phyloP scores from a whole-genome alignment of 352 stramenopile species.

The Pythium rishiriense region DNA sequence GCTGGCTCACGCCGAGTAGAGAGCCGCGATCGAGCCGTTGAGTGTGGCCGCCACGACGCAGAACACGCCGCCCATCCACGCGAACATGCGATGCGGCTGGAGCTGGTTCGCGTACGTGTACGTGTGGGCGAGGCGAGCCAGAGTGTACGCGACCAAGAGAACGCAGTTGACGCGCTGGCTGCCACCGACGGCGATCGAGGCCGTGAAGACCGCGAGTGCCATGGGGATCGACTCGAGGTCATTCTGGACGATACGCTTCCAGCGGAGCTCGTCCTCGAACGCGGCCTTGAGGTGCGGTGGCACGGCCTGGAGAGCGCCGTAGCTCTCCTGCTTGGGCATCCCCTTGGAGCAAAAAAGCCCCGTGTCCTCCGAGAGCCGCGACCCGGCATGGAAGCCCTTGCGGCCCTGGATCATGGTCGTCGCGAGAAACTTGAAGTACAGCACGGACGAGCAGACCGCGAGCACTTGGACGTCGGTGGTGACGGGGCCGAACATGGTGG shows the following conservation, averaged over 20 bases:
- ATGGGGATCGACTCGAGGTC: slow-evolving; percentile 62
- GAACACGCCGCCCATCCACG: slow-evolving; percentile 41
- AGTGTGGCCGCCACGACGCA: neutral
- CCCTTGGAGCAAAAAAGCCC: slow-evolving; percentile 42
- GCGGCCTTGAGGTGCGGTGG: no score
- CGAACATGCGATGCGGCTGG: slow-evolving; percentile 44
- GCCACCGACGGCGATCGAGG: slow-evolving; percentile 36
- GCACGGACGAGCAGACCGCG: slow-evolving; percentile 9
- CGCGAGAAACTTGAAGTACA: slow-evolving; percentile 61
- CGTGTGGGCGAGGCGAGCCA: slow-evolving; percentile 45
- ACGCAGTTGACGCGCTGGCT: slow-evolving; percentile 32
- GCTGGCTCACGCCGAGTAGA: no score
- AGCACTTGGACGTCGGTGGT: slow-evolving; percentile 13
- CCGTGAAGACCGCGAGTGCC: slow-evolving; percentile 47
- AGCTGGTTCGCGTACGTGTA: slow-evolving; percentile 46
- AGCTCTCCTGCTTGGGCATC: slow-evolving; percentile 20
- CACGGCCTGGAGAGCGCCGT: slow-evolving; percentile 38
- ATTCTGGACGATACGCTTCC: slow-evolving; percentile 59
- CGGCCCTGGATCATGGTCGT: slow-evolving; percentile 38
- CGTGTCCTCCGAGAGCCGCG: slow-evolving; percentile 47
- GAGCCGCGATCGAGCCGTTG: neutral
- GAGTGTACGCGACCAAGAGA: slow-evolving; percentile 46
- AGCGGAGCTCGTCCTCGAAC: slow-evolving; percentile 36
- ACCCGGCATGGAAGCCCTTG: slow-evolving; percentile 27
- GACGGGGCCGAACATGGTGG: slow-evolving; percentile 8